These are phyloP conservation scores for Forsythia viridissima DNA, from an alignment of 257 asterid species.

Conservation along the genomic window DNA sequence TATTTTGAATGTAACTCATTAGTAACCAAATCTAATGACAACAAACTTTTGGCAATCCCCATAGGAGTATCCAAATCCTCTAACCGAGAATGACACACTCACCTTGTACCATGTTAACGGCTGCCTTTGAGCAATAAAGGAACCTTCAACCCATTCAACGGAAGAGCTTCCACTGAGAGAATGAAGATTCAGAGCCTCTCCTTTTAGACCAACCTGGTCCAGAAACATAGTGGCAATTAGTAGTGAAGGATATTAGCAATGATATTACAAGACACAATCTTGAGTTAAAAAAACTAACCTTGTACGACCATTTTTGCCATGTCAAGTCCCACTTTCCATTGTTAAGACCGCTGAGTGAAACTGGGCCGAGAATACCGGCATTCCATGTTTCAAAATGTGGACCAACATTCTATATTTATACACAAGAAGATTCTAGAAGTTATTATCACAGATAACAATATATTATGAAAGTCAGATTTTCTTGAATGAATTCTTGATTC, in stretches of 20 bases:
- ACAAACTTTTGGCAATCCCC: neutral
- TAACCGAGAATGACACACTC: slow-evolving; percentile 14
- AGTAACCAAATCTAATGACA: neutral
- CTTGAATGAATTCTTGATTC: neutral
- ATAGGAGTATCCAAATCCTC: neutral
- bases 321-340: slow-evolving; percentile 89
- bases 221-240: slow-evolving; percentile 17
- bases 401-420: slow-evolving; percentile 70
- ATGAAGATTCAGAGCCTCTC: slow-evolving; percentile 89
- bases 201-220: slow-evolving; percentile 80
- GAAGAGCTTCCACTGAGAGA: slow-evolving; percentile 86
- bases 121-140: slow-evolving; percentile 64
- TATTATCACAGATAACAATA: neutral
- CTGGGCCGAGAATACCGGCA: slow-evolving; percentile 98
- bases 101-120: slow-evolving; percentile 98
- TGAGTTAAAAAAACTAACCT: slow-evolving; percentile 45
- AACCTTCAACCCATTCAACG: slow-evolving; percentile 89
- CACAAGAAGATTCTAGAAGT: slow-evolving; percentile 9
- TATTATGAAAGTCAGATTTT: neutral
- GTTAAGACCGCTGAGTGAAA: slow-evolving; percentile 84
- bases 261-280: neutral
- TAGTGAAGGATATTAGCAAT: neutral
- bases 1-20: neutral
- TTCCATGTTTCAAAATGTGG: slow-evolving; percentile 98
- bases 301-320: slow-evolving; percentile 98